phyloP scores from a whole-genome alignment of 345 rosid species.

The Garcia nutans region DNA sequence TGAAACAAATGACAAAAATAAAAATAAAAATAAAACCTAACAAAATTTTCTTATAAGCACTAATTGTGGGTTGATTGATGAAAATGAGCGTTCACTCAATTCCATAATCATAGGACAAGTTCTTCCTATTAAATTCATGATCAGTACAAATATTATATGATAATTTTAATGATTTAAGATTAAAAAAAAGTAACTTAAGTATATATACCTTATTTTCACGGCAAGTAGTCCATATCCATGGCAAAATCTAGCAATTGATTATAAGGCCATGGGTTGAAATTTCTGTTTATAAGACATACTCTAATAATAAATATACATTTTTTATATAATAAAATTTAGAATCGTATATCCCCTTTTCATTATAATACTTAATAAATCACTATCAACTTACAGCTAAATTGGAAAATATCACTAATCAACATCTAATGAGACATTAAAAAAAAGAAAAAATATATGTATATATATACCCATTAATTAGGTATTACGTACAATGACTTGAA shows the following conservation, averaged over 20 bases:
- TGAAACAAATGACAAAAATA: too few species aligned
- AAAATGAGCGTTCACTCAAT: not conserved
- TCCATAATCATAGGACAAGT: not conserved
- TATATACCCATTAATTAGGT: not conserved
- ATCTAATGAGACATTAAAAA: not conserved
- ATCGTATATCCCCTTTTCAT: too few species aligned
- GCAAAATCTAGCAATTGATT: not conserved
- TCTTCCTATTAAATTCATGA: not conserved
- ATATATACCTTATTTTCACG: constrained; percentile 10
- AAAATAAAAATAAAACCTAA: too few species aligned
- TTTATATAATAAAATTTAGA: too few species aligned
- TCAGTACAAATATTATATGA: constrained; percentile 1
- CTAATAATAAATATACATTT: too few species aligned
- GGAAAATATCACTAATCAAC: not conserved
- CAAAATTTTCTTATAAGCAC: too few species aligned
- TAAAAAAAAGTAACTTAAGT: not conserved
- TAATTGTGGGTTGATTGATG: not conserved
- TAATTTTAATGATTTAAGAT: not conserved
- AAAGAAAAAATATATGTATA: not conserved
- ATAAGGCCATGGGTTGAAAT: not conserved
- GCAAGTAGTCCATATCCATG: not conserved
- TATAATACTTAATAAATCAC: too few species aligned
- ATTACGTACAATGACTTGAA: not conserved
- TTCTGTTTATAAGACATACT: too few species aligned
- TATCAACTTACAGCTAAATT: not conserved